These are phyloP conservation scores for Catharanthus roseus DNA, from an alignment of 257 asterid species.

Conservation along the genomic window DNA sequence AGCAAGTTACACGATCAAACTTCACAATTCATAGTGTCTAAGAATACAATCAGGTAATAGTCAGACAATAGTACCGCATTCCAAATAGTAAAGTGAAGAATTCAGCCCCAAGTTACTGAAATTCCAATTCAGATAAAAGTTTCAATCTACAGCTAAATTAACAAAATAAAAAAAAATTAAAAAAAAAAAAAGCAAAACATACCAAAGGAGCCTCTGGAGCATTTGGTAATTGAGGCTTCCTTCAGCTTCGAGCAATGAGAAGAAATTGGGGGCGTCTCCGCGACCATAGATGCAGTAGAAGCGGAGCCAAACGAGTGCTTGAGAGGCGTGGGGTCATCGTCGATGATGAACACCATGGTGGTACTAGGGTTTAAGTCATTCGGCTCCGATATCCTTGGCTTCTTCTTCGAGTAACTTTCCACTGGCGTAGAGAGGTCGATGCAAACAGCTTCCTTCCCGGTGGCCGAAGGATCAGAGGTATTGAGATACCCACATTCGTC, in stretches of 20 bases:
- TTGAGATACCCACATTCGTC: not conserved
- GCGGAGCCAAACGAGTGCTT: slow-evolving; percentile 20
- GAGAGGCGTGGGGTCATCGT: slow-evolving; percentile 58
- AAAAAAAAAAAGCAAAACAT: slow-evolving; percentile 5
- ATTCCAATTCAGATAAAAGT: not conserved
- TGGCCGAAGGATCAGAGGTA: not conserved
- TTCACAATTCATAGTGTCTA: not conserved
- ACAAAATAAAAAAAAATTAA: not conserved
- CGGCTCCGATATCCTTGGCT: slow-evolving; percentile 37
- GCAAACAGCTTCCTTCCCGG: slow-evolving; percentile 21
- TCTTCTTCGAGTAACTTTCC: slow-evolving; percentile 47
- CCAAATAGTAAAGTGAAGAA: not conserved
- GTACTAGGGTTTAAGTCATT: slow-evolving; percentile 31
- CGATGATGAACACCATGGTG: slow-evolving; percentile 52
- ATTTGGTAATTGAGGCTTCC: slow-evolving; percentile 36
- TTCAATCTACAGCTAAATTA: no score
- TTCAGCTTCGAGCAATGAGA: slow-evolving; percentile 8
- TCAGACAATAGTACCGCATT: not conserved
- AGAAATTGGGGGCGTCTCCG: slow-evolving; percentile 70
- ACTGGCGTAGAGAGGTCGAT: slow-evolving; percentile 72
- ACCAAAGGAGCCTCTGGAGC: slow-evolving; percentile 37
- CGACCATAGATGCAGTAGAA: slow-evolving; percentile 32
- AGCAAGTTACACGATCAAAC: not conserved
- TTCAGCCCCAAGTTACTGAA: not conserved
- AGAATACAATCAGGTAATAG: not conserved